Percentiles rank a stretch among this genome's conserved stretches.
Conservation (phyloP, 441 rosid species). For the Populus tomentosa region DNA sequence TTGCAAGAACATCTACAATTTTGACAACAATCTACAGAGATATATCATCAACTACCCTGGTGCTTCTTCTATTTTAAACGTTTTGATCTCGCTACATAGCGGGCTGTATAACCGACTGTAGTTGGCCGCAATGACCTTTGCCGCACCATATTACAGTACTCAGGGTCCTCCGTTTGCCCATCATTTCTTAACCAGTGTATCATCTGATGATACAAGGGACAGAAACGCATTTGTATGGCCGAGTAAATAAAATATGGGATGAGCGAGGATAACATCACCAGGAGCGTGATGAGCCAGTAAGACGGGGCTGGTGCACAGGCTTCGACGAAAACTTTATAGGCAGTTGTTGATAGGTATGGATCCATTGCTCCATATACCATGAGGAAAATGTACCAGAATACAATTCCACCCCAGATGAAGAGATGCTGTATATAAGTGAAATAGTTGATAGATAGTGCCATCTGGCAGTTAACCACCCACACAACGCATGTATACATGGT, state of each 20-base stretch:
- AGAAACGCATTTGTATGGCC: conserved; percentile 70
- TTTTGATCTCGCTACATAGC: conserved; percentile 40
- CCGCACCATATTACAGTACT: conserved; percentile 70
- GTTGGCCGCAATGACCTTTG: conserved; percentile 68
- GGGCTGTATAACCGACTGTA: conserved; percentile 81
- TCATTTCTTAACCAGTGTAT: conserved; percentile 82
- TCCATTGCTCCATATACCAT: conserved; percentile 73
- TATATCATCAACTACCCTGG: neutral
- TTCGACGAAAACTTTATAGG: conserved; percentile 79
- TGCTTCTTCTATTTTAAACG: conserved; percentile 11
- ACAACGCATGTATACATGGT: conserved; percentile 85
- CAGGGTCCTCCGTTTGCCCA: conserved; percentile 72
- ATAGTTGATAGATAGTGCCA: conserved; percentile 75
- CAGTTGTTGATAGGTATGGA: conserved; percentile 63
- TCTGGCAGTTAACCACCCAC: conserved; percentile 89
- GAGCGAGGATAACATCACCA: conserved; percentile 53
- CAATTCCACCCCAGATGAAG: conserved; percentile 85
- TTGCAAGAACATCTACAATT: conserved; percentile 2
- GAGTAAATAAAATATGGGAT: conserved; percentile 71
- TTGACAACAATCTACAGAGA: neutral
- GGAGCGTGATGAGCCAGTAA: conserved; percentile 67
- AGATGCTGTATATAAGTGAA: conserved; percentile 90
- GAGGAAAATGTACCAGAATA: conserved; percentile 80
- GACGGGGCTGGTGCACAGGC: conserved; percentile 82
- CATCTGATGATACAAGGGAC: conserved; percentile 88